These are phyloP conservation scores for Ustilago bromivora DNA, from an alignment of 1,284 basidiomycete genomes.

Conservation along the genomic window DNA sequence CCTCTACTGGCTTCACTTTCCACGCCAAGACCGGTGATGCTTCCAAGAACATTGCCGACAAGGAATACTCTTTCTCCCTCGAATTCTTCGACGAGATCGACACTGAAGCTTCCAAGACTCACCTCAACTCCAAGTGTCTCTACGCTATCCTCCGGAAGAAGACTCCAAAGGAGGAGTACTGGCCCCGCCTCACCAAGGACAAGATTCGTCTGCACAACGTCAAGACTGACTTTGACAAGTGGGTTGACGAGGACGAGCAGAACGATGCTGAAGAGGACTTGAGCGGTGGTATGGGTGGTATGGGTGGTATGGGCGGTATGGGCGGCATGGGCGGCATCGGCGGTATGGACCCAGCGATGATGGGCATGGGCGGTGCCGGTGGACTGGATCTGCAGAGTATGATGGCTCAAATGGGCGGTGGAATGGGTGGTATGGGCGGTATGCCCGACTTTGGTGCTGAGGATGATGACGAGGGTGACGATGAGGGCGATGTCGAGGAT, in stretches of 20 bases:
- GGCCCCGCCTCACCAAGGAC: constrained; percentile 70
- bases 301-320: constrained; percentile 65
- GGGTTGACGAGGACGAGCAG: constrained; percentile 71
- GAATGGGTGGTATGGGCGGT: constrained; percentile 20
- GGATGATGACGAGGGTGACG: constrained; percentile 55
- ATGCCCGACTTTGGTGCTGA: constrained; percentile 49
- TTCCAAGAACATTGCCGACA: constrained; percentile 59
- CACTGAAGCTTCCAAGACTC: constrained; percentile 61
- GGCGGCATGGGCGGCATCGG: constrained; percentile 67
- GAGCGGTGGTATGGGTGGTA: constrained; percentile 71
- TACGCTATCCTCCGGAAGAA: constrained; percentile 68
- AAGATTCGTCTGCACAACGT: constrained; percentile 70
- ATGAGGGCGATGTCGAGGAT: constrained; percentile 69
- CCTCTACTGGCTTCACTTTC: constrained; percentile 58
- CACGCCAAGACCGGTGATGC: constrained; percentile 57
- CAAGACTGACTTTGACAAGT: constrained; percentile 71
- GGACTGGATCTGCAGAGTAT: constrained; percentile 48
- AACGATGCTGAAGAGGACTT: constrained; percentile 53
- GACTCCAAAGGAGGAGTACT: constrained; percentile 65
- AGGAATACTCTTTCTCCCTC: constrained; percentile 65
- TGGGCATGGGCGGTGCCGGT: constrained; percentile 24
- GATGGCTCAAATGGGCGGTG: constrained; percentile 38
- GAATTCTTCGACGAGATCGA: constrained; percentile 69
- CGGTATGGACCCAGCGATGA: constrained; percentile 44
- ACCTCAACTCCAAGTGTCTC: constrained; percentile 66